A percentile compares a stretch with the other conserved stretches of the same genome.
Conservation (phyloP, 805 yeast species). For the Candida wancherniae region DNA sequence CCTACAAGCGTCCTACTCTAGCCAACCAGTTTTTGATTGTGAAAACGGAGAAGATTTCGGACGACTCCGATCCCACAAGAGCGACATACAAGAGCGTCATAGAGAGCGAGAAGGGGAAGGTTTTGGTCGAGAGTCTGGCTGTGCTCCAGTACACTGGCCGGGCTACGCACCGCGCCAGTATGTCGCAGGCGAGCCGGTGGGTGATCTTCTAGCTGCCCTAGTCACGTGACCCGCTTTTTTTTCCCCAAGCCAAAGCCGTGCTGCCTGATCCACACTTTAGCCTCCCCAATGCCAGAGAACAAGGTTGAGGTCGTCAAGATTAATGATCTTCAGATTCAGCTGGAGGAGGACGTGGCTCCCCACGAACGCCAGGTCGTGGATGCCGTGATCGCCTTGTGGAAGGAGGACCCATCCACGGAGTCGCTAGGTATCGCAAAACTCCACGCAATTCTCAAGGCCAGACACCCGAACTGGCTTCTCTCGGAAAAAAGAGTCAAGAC, state of each 20-base stretch:
- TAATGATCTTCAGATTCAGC: constrained; percentile 26
- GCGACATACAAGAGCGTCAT: constrained; percentile 47
- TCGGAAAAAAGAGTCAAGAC: constrained; percentile 54
- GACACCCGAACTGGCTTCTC: constrained; percentile 59
- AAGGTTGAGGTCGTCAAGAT: constrained; percentile 34
- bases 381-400: constrained; percentile 63
- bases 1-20: constrained; percentile 67
- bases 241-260: no score
- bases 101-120: constrained; percentile 47
- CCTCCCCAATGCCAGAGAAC: no score
- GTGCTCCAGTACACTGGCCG: constrained; percentile 24
- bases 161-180: constrained; percentile 2
- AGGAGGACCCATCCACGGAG: constrained; percentile 59
- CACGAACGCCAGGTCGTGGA: constrained; percentile 55
- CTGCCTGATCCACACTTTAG: no score
- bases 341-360: constrained; percentile 39
- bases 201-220: constrained; percentile 5
- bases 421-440: constrained; percentile 51
- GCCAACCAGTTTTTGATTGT: constrained; percentile 74
- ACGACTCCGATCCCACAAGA: constrained; percentile 20
- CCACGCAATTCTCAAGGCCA: constrained; percentile 43
- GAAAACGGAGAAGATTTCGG: constrained; percentile 36
- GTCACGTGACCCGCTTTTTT: no score
- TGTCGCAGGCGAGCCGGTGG: constrained; percentile 2
- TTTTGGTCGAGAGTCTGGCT: constrained; percentile 56